Evolutionary conservation across 805 yeast genomes (phyloP).

Genomic region (Wickerhamiella lipophila): DNA sequence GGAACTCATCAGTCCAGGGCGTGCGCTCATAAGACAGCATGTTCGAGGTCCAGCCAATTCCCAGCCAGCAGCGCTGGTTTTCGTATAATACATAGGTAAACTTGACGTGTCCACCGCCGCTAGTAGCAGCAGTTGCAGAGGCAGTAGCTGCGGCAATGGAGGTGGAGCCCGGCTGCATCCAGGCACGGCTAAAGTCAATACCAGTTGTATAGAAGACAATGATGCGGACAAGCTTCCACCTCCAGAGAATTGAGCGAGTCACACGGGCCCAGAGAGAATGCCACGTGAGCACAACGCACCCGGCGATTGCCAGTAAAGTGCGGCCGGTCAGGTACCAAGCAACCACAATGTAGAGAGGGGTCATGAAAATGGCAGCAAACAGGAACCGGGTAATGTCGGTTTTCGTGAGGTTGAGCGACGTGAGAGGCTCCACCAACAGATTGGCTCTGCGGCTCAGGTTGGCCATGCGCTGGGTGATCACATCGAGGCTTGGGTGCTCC

Average conservation of each 20-base stretch:
- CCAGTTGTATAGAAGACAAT: constrained; percentile 77
- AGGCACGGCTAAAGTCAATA: constrained; percentile 27
- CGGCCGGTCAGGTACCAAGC: constrained; percentile 56
- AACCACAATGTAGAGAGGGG: constrained; percentile 69
- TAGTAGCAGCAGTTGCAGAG: neutral
- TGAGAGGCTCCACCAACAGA: constrained; percentile 65
- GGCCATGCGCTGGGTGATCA: constrained; percentile 64
- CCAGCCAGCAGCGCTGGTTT: constrained; percentile 94
- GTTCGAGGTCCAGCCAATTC: constrained; percentile 95
- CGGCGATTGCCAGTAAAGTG: constrained; percentile 44
- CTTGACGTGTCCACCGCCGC: constrained; percentile 5
- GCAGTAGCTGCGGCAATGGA: neutral
- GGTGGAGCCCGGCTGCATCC: neutral
- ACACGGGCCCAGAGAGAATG: constrained; percentile 80
- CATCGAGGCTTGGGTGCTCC: constrained; percentile 73
- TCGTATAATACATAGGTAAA: constrained; percentile 89
- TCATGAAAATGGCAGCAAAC: constrained; percentile 70
- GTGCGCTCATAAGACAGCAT: constrained; percentile 84
- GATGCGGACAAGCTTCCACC: constrained; percentile 55
- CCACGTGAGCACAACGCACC: constrained; percentile 56
- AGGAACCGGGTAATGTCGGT: constrained; percentile 69
- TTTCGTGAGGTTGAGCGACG: constrained; percentile 53
- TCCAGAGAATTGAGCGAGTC: constrained; percentile 76
- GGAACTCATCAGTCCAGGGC: constrained; percentile 94
- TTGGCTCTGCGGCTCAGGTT: constrained; percentile 66